phyloP scores from a whole-genome alignment of 1,139 yeast genomes.

The Sugiyamaella xylanicola region DNA sequence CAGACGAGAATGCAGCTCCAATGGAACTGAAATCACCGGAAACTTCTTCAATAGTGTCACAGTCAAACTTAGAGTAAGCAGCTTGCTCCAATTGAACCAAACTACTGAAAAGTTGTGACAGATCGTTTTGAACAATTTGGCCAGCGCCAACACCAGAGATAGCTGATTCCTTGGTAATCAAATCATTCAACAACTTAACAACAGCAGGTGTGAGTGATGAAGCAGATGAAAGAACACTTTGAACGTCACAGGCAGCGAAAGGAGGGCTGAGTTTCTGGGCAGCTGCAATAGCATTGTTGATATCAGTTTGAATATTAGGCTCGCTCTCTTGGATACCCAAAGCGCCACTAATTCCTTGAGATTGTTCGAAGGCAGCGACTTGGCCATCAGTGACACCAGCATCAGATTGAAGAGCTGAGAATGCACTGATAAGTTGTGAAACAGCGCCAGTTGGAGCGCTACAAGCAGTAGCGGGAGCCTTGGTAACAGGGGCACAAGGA shows the following conservation, averaged over 20 bases:
- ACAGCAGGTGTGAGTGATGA: constrained; percentile 18
- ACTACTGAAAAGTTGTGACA: constrained; percentile 21
- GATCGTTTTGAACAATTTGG: constrained; percentile 25
- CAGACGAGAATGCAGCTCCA: constrained; percentile 24
- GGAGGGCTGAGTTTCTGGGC: constrained; percentile 2
- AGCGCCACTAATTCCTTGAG: constrained; percentile 28
- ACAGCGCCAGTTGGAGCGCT: constrained; percentile 15
- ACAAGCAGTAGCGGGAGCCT: constrained; percentile 7
- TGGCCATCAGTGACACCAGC: constrained; percentile 9
- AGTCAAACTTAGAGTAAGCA: constrained; percentile 17
- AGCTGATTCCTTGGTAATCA: constrained; percentile 24
- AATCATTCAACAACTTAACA: constrained; percentile 21
- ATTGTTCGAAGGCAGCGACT: constrained; percentile 7
- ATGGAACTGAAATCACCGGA: constrained; percentile 22
- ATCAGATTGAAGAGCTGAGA: constrained; percentile 14
- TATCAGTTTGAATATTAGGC: constrained; percentile 15
- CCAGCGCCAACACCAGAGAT: constrained; percentile 26
- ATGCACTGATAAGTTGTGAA: constrained; percentile 14
- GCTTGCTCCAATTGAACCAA: constrained; percentile 22
- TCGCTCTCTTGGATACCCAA: constrained; percentile 24
- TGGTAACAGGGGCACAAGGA: background rate
- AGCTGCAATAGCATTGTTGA: constrained; percentile 5
- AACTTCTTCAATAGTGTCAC: constrained; percentile 6
- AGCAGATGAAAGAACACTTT: constrained; percentile 18
- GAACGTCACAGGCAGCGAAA: constrained; percentile 10